These are phyloP conservation scores for Amborella trichopoda DNA, from an alignment of 164 flowering plant genomes.

Conservation along the genomic window DNA sequence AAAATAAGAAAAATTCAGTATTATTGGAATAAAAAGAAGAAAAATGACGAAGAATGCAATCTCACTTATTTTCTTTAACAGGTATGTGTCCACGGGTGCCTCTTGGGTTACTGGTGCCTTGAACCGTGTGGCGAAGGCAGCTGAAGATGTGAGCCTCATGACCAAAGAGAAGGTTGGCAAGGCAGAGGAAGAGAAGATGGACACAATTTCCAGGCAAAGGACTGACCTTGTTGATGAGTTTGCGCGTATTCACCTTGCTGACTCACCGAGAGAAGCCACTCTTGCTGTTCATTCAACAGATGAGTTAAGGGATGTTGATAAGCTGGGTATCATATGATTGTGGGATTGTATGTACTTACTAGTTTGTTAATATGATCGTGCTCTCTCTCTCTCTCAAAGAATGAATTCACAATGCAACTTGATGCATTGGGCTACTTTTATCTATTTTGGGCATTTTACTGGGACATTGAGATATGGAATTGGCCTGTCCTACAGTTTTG, in stretches of 20 bases:
- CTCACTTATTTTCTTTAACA: constrained; percentile 19
- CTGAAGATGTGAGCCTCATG: constrained; percentile 50
- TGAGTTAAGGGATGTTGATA: constrained; percentile 11
- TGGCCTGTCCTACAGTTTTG: no score
- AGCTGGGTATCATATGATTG: constrained; percentile 25
- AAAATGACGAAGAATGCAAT: no score
- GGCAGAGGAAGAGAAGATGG: constrained; percentile 65
- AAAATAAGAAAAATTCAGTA: no score
- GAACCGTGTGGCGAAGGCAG: constrained; percentile 47
- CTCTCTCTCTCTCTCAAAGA: no score
- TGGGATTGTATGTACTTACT: no score
- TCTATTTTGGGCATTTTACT: no score
- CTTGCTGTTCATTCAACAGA: constrained; percentile 24
- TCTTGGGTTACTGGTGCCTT: constrained; percentile 62
- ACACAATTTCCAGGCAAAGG: constrained; percentile 26
- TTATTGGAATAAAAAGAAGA: no score
- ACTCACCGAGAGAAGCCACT: constrained; percentile 14
- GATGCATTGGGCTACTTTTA: no score
- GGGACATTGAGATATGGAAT: no score
- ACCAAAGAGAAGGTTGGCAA: constrained; percentile 60
- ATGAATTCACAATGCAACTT: no score
- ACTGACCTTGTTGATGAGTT: constrained; percentile 24
- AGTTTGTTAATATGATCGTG: no score
- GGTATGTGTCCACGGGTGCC: constrained; percentile 51
- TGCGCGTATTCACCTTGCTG: constrained; percentile 38